Evolutionary conservation across 2,329 filamentous ascomycete species (phyloP).

Genomic region (Alternaria infectoria): DNA sequence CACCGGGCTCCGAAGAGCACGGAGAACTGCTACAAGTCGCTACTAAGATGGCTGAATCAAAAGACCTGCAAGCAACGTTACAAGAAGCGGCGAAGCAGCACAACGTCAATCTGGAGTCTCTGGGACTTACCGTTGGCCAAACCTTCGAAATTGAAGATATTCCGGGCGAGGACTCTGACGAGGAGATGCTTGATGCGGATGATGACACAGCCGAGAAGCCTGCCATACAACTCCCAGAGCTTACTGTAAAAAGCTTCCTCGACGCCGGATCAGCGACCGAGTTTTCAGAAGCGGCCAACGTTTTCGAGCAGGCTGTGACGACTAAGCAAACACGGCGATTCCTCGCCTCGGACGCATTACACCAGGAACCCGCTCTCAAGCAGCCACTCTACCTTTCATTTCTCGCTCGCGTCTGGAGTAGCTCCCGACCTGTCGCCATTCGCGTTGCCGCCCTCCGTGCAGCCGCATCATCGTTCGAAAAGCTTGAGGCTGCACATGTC

Average conservation of each 20-base stretch:
- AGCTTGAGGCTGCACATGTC: conserved; percentile 60
- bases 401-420: conserved; percentile 76
- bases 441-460: conserved; percentile 73
- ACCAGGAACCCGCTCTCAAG: conserved; percentile 61
- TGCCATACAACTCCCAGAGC: conserved; percentile 27
- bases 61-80: conserved; percentile 61
- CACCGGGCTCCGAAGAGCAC: conserved; percentile 36
- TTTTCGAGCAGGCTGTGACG: conserved; percentile 39
- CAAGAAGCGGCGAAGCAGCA: conserved; percentile 70
- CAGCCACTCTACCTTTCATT: conserved; percentile 76
- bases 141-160: conserved; percentile 20
- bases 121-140: conserved; percentile 48
- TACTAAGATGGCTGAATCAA: conserved; percentile 39
- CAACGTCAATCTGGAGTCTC: conserved; percentile 73
- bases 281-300: conserved; percentile 40
- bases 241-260: conserved; percentile 40
- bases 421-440: conserved; percentile 71
- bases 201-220: conserved; percentile 47
- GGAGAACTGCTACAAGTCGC: conserved; percentile 41
- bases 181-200: conserved; percentile 58
- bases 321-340: conserved; percentile 48
- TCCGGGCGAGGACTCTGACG: conserved; percentile 48
- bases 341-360: conserved; percentile 62
- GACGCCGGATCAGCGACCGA: conserved; percentile 12
- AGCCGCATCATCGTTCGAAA: conserved; percentile 39